Base-by-base conservation (phyloP, 495 filamentous ascomycete genomes). In the Hypoxylon perforatum region DNA sequence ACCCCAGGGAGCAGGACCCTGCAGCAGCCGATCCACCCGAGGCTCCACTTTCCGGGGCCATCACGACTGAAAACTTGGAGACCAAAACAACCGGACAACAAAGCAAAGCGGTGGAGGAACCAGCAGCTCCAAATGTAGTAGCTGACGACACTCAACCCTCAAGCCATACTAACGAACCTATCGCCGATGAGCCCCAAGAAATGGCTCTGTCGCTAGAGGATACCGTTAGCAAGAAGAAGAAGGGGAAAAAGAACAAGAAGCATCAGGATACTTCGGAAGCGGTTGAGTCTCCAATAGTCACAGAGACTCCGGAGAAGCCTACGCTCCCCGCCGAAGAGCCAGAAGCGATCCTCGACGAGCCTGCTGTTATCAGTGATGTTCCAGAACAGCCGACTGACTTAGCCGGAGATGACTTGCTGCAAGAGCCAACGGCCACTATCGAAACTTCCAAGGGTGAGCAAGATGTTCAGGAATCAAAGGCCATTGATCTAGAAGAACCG, bases 381-480 rank as follows among this genome's bases (percentile, higher is more conserved):
- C 55, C 17, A 12, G 60, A 60, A 61, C 41, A 52, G 15, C 19
- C 15, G 18, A 35, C 46, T 5, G 51, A 62, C 1, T 42, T 15
- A 25, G 25, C 30, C 41, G 52, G 42, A 14, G 39, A 61, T 10
- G 44, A 56, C 22, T 17, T 15, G 3, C 41, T 18, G 38, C n/a
- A 42, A 23, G 60, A 65, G 22, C 23, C 42, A 38, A 57, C 42
- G 12, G 55, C 44, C 14, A 17, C 55, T 28, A 48, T 25, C 22
- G 28, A 45, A 44, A 63, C 62, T 21, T 51, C 62, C 47, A 65
- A 71, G 46, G 55, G 62, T 18, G 70, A 76, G 62, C 75, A 78
- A 61, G 76, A 76, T 58, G 60, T 65, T 19, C 68, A 75, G 51
- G 61, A 47, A 14, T 62, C 65, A 25, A 52, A 56, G 22, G 11